A percentile compares a stretch with the other conserved stretches of the same genome.
These are phyloP conservation scores for Apiospora rasikravindrae DNA, from an alignment of 2,329 filamentous ascomycete species.

Conservation along the genomic window DNA sequence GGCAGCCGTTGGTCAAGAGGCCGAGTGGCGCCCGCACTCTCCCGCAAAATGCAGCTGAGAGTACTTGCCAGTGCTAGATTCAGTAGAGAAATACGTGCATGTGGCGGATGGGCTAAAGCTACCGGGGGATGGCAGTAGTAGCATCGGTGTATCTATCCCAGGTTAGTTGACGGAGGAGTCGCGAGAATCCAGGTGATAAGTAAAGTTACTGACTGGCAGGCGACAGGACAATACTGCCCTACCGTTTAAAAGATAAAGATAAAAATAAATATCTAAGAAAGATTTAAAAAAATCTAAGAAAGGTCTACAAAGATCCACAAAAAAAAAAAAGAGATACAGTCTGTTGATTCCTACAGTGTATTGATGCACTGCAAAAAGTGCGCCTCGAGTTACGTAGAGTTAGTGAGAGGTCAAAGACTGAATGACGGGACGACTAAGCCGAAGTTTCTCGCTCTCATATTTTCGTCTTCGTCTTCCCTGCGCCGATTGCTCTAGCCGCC, in stretches of 20 bases:
- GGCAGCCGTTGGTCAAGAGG: slow-evolving; percentile 1
- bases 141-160: background rate
- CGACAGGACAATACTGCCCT: too few relatives aligned
- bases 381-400: background rate
- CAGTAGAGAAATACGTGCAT: background rate
- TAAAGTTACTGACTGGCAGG: background rate
- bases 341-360: background rate
- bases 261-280: too few relatives aligned
- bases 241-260: too few relatives aligned
- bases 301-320: too few relatives aligned
- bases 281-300: too few relatives aligned
- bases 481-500: background rate
- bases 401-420: background rate
- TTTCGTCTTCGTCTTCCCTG: background rate
- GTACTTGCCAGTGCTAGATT: too few relatives aligned
- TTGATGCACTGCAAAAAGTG: background rate
- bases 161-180: background rate
- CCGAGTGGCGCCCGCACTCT: slow-evolving; percentile 15
- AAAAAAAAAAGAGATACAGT: background rate
- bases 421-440: background rate
- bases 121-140: background rate
- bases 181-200: background rate
- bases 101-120: background rate
- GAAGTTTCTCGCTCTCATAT: background rate
- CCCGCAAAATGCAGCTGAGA: background rate